Conservation (phyloP, 352 stramenopile species). For the Pythium insidiosum region DNA sequence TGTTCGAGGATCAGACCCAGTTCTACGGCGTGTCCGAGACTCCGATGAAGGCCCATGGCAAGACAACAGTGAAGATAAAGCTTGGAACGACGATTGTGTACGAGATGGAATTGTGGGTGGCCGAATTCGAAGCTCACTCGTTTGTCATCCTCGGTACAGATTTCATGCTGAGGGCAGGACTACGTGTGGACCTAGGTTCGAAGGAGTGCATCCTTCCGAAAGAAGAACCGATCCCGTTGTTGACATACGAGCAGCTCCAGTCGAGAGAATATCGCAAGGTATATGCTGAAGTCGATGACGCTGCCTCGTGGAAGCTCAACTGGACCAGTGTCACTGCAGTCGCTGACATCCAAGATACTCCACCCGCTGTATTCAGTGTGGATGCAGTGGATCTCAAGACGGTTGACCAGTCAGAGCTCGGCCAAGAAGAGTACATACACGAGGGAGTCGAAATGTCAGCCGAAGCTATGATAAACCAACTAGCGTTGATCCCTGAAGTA, state of each 20-base stretch:
- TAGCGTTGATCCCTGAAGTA: conserved; percentile 15
- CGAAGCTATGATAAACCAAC: conserved; percentile 7
- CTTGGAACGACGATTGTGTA: conserved; percentile 5
- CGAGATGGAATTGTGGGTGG: conserved; percentile 14
- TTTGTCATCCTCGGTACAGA: conserved; percentile 13
- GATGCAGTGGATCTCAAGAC: neutral
- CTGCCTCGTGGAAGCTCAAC: neutral
- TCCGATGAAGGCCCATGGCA: conserved; percentile 2
- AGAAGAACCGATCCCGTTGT: neutral
- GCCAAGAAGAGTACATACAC: conserved; percentile 4
- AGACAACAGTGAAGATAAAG: conserved; percentile 4
- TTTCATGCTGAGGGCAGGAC: conserved; percentile 8
- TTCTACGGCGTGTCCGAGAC: conserved; percentile 10
- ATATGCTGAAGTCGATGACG: neutral
- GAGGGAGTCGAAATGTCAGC: conserved; percentile 4
- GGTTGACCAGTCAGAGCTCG: conserved; percentile 5
- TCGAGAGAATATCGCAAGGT: neutral
- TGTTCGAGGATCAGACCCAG: conserved; percentile 4
- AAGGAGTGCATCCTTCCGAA: conserved; percentile 2
- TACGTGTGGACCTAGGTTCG: conserved; percentile 1
- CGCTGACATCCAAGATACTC: neutral
- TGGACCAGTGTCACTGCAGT: no score
- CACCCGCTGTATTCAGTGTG: neutral
- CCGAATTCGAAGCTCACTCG: conserved; percentile 12
- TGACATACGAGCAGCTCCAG: neutral